Percentiles rank a stretch among this genome's conserved stretches.
Evolutionary conservation across 495 filamentous ascomycete genomes (phyloP).

Genomic region (Diplogelasinospora grovesii): DNA sequence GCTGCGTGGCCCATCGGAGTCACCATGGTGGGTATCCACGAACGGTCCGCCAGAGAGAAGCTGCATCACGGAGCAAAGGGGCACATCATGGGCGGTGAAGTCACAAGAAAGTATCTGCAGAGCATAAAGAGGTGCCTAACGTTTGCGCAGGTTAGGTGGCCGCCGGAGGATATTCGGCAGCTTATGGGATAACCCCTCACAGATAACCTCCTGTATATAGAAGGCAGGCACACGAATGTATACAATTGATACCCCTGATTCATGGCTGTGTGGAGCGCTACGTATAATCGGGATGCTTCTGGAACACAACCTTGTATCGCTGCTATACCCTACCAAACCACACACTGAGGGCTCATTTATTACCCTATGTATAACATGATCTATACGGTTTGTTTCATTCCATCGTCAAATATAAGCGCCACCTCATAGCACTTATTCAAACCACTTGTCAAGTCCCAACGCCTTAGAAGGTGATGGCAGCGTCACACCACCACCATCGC

Average conservation of each 20-base stretch:
- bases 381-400: too few relatives aligned
- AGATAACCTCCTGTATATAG: not conserved
- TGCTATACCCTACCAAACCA: too few relatives aligned
- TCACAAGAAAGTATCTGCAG: constrained; percentile 90
- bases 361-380: too few relatives aligned
- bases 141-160: constrained; percentile 95
- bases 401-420: too few relatives aligned
- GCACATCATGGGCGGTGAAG: constrained; percentile 95
- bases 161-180: constrained; percentile 85
- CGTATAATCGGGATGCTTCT: not conserved
- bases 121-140: constrained; percentile 96
- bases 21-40: constrained; percentile 99
- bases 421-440: too few relatives aligned
- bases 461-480: too few relatives aligned
- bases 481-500: too few relatives aligned
- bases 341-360: too few relatives aligned
- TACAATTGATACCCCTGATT: constrained; percentile 10
- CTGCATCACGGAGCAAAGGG: constrained; percentile 85
- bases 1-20: constrained; percentile 99
- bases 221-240: not conserved
- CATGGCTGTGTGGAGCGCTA: too few relatives aligned
- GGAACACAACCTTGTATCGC: too few relatives aligned
- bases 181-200: constrained; percentile 90
- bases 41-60: constrained; percentile 90
- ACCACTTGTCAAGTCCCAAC: too few relatives aligned